Evolutionary conservation across 78 protist genomes (phyloP), one percentile per base, ranked within the genome.

Genomic region (Trichosphaerium sp.): DNA sequence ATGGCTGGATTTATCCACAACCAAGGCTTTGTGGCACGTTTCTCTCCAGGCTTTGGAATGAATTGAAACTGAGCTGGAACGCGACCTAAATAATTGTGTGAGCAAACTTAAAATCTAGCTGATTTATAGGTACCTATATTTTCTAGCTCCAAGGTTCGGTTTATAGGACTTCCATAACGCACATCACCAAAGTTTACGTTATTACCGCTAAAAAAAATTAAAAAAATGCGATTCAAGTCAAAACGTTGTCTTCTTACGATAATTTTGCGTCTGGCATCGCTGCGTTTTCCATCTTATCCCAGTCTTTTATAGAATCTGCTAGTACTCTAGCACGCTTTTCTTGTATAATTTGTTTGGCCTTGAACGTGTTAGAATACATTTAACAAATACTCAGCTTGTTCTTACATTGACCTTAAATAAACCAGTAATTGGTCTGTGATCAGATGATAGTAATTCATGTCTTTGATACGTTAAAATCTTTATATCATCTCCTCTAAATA

Each of bases 371-470:
- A 38, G 3, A 23, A 6, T 18, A 18, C 5, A 23, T 23, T 18
- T 18, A 18, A 18, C 3, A 29, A 18, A 18, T 4, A 4, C 14
- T 28, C n/a, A 1, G 6, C 15, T 2, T 7, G 34, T 10, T 23
- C 38, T 4, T 58, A 58, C 64, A 11, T 1, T 4, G 8, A 26
- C 7, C 28, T 28, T 4, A 52, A 79, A 69, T 2, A 75, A 25
- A 7, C 75, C 51, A 11, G 39, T 31, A 10, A 89, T 88, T 18
- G 94, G 94, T 35, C 83, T 71, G 82, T 89, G 94, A 65, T 89
- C 94, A 2, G 86, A 75, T 6, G 68, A 63, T 34, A 65, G 1
- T 39, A 87, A 11, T 14, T 77, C 82, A 4, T 43, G 72, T 26
- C 72, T 25, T 18, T 63, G 29, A 28, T 61, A 69, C 21, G 56